A percentile compares a stretch with the other conserved stretches of the same genome.
Conservation (phyloP, 106 monocot genomes). For the Dendrobium chrysotoxum region DNA sequence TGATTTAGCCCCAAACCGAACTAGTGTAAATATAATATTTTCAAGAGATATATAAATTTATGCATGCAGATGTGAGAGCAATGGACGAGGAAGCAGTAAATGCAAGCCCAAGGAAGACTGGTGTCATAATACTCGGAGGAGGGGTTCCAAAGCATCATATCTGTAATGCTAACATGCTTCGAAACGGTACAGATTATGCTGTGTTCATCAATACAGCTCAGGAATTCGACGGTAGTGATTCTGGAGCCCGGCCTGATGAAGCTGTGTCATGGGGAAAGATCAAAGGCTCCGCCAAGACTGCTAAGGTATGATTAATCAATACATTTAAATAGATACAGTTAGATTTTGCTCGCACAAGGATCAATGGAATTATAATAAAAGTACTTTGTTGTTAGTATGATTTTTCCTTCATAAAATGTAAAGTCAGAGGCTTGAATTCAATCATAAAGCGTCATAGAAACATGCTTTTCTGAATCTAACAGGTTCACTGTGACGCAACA, state of each 20-base stretch:
- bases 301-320: conserved; percentile 35
- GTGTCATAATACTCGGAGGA: conserved; percentile 79
- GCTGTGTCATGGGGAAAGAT: conserved; percentile 92
- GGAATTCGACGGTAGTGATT: conserved; percentile 90
- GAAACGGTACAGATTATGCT: conserved; percentile 81
- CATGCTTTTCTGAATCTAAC: not conserved
- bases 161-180: conserved; percentile 71
- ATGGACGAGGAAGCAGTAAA: conserved; percentile 78
- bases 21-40: too few relatives aligned
- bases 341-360: too few relatives aligned
- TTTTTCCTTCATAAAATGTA: too few relatives aligned
- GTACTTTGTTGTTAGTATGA: too few relatives aligned
- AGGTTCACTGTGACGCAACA: conserved; percentile 8
- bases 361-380: too few relatives aligned
- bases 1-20: too few relatives aligned
- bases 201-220: conserved; percentile 81
- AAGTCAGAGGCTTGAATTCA: not conserved
- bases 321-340: too few relatives aligned
- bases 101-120: conserved; percentile 62
- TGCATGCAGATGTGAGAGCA: conserved; percentile 46
- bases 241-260: conserved; percentile 83
- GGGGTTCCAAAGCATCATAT: conserved; percentile 86
- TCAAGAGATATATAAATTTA: not conserved
- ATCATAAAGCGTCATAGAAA: not conserved
- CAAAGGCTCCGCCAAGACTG: conserved; percentile 50